Evolutionary conservation across 164 flowering plant species (phyloP), one percentile per base, ranked within the genome.

Genomic region (Warburgia ugandensis): DNA sequence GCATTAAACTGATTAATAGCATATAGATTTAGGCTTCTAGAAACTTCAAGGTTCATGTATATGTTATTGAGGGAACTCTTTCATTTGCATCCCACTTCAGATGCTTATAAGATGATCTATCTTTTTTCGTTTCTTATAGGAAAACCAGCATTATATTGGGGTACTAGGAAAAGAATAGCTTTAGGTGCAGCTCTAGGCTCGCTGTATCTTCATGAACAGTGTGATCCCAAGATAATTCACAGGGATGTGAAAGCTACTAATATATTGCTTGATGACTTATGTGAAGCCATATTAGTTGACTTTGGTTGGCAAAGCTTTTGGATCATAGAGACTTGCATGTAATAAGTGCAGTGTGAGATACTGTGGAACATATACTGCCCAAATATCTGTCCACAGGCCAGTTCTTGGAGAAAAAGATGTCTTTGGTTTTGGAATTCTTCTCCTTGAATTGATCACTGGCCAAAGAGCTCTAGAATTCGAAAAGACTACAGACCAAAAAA

Each of bases 241-340:
- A 69, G 97, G 43, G 97, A 84, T 69, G 94, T 90, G 14, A 90
- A 90, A 70, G 95, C 95, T 33, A 91, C 95, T 25, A 90, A 90
- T 49, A 78, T 90, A 58, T 61, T 90, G 66, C 88, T 90, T 30
- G 95, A 86, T 62, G 97, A 83, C 47, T 73, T 66, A 57, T 84
- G 72, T 64, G 95, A 84, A 58, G 97, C 97, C 29, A 86, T 90
- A 25, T 94, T 90, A 6, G 95, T 95, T 31, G 97, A 90, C 65
- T 86, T 90, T 46, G 97, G 97, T 28, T 90, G 56, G 97, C 95
- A 31, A 86, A 90, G 74, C 91, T 90, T 60, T 68, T 90, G 66
- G 95, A 90, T 71, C 95, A 84, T 60, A 78, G 73, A 35, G 95
- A 90, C 48, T 86, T 95, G 2, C 97, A 90, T 57, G 87, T 90